These are phyloP conservation scores for Dendrobium huoshanense DNA, from an alignment of 106 monocot species.

Conservation along the genomic window DNA sequence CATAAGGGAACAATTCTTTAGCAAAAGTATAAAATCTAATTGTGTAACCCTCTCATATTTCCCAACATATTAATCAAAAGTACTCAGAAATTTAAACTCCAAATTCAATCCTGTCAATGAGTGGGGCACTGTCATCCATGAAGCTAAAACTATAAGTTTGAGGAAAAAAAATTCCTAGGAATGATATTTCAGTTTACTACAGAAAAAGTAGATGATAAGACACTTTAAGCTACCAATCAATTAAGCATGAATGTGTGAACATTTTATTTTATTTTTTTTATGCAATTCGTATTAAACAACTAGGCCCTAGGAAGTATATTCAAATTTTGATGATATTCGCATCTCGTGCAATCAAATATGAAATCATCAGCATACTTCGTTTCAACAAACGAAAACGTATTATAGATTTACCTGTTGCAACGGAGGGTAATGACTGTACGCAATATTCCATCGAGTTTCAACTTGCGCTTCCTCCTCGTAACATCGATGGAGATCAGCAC, in stretches of 20 bases:
- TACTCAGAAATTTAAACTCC: no score
- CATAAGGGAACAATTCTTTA: no score
- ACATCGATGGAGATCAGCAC: slow-evolving; percentile 72
- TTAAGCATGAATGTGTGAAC: no score
- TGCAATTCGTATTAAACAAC: no score
- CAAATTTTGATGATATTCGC: no score
- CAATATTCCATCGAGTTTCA: slow-evolving; percentile 86
- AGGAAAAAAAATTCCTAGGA: background rate
- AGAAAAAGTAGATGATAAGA: background rate
- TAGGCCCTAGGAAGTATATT: no score
- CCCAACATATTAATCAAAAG: no score
- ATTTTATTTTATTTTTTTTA: no score
- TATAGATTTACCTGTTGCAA: slow-evolving; percentile 55
- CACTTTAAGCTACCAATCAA: background rate
- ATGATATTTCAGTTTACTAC: no score
- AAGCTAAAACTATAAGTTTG: background rate
- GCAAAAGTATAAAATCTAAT: no score
- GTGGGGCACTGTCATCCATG: background rate
- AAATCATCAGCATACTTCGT: background rate
- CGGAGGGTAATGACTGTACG: slow-evolving; percentile 86
- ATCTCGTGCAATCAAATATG: background rate
- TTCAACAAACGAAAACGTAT: background rate
- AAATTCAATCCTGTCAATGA: no score
- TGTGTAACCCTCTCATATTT: no score
- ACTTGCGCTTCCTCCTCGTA: slow-evolving; percentile 67